Evolutionary conservation across 495 filamentous ascomycete species (phyloP), one percentile per base, ranked within the genome.

Genomic region (Lophiostoma macrostomum): DNA sequence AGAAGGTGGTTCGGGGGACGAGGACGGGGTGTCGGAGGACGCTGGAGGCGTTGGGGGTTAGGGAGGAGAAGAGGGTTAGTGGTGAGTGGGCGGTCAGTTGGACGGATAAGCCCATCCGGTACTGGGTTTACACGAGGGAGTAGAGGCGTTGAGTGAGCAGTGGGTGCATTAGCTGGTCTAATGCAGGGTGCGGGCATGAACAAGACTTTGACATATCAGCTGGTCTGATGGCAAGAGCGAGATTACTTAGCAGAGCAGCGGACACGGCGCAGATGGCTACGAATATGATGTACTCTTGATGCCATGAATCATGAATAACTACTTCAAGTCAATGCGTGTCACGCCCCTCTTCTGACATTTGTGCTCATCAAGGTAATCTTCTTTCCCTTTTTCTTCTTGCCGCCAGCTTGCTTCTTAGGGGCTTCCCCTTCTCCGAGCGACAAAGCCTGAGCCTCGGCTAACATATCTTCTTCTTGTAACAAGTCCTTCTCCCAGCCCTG

Each of bases 321-420:
- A 7, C 7, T 39, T 10, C 18, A 43, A 28, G 4, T 25, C 20
- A 43, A 27, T 7, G 22, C 39, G 3, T 24, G 29, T 71, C 73
- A 87, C 44, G 85, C 85, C 7, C 80, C 85, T 65, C 85, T 74
- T 53, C 84, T 76, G 32, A 77, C 83, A 66, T 80, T 87, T 28
- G 90, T 96, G 51, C 87, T 90, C 90, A 96, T 96, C 49, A 96
- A 66, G 8, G 88, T 96, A 43, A 96, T 96, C 75, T 94, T 93
- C 73, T 94, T 90, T 44, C 80, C 82, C 72, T 94, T 96, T 75
- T 91, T 95, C 71, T 87, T 90, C 73, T 88, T 90, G 5, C 58
- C 58, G 3, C 56, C 45, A 22, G 29, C 42, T 30, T 7, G 28
- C 30, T 46, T 60, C 46, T 64, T 61, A 18, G 70, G 53, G 23